Evolutionary conservation across 495 filamentous ascomycete genomes (phyloP).

Genomic region (Aspergillus sclerotiicarbonarius): DNA sequence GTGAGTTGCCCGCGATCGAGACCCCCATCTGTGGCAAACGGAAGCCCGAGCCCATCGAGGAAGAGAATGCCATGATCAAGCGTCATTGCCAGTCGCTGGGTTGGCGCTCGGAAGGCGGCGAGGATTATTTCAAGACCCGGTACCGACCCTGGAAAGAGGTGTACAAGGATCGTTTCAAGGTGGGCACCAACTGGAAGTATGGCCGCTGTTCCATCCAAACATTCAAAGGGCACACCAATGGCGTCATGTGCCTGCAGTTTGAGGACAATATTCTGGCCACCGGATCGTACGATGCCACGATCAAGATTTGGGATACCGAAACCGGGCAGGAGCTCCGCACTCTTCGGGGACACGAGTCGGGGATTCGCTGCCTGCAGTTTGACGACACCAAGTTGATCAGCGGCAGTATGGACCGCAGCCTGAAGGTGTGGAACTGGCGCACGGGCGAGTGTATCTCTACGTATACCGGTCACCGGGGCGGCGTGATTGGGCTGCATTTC

Average conservation of each 20-base stretch:
- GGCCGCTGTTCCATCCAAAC: slow-evolving; percentile 78
- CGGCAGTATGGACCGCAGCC: slow-evolving; percentile 72
- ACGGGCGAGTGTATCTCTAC: slow-evolving; percentile 86
- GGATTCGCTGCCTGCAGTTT: slow-evolving; percentile 87
- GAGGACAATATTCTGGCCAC: slow-evolving; percentile 90
- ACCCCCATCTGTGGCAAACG: slow-evolving; percentile 36
- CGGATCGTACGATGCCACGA: slow-evolving; percentile 90
- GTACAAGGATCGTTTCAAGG: slow-evolving; percentile 83
- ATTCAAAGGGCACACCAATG: slow-evolving; percentile 88
- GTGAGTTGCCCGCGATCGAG: slow-evolving; percentile 19
- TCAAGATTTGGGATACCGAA: slow-evolving; percentile 95
- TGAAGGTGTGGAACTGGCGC: slow-evolving; percentile 96
- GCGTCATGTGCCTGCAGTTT: slow-evolving; percentile 94
- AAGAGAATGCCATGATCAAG: slow-evolving; percentile 36
- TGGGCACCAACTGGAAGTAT: slow-evolving; percentile 95
- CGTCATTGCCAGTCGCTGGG: slow-evolving; percentile 34
- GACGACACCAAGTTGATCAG: slow-evolving; percentile 89
- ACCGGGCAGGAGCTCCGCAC: slow-evolving; percentile 82
- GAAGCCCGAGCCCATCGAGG: slow-evolving; percentile 31
- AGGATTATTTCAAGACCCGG: slow-evolving; percentile 47
- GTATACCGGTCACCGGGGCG: slow-evolving; percentile 70
- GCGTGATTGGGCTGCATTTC: slow-evolving; percentile 84
- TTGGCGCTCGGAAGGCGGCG: slow-evolving; percentile 28
- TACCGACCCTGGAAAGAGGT: slow-evolving; percentile 88
- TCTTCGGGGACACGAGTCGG: slow-evolving; percentile 74